Evolutionary conservation across 2,329 filamentous ascomycete genomes (phyloP).

Genomic region (Apiospora malaysiana): DNA sequence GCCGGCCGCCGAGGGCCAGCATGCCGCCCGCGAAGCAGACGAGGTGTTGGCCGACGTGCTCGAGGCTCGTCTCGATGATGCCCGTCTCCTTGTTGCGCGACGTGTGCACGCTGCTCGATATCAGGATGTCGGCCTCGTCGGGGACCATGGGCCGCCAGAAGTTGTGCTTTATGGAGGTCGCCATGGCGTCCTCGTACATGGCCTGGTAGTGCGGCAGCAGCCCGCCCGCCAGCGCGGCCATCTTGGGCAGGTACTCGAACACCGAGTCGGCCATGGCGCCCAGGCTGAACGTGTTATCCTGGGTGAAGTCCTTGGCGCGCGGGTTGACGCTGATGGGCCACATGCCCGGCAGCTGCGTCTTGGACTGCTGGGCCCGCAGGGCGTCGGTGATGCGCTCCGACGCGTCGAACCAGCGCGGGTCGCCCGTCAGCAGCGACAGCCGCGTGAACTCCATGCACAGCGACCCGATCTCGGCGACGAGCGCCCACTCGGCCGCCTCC

Average conservation of each 20-base stretch:
- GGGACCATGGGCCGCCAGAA: slow-evolving; percentile 66
- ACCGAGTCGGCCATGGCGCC: slow-evolving; percentile 46
- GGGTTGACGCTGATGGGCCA: slow-evolving; percentile 72
- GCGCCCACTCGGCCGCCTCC: slow-evolving; percentile 29
- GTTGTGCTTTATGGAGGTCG: slow-evolving; percentile 62
- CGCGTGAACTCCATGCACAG: slow-evolving; percentile 39
- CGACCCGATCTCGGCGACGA: slow-evolving; percentile 38
- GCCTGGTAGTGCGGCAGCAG: slow-evolving; percentile 59
- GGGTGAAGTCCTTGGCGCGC: slow-evolving; percentile 45
- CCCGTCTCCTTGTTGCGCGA: slow-evolving; percentile 36
- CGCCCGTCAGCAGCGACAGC: slow-evolving; percentile 38
- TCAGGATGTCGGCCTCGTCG: slow-evolving; percentile 24
- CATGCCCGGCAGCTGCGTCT: slow-evolving; percentile 56
- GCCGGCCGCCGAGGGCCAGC: slow-evolving; percentile 53
- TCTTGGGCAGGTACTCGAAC: slow-evolving; percentile 60
- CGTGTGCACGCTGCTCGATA: slow-evolving; percentile 49
- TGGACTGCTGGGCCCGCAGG: slow-evolving; percentile 33
- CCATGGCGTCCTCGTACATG: slow-evolving; percentile 68
- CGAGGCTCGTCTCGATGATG: slow-evolving; percentile 37
- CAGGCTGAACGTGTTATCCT: slow-evolving; percentile 41
- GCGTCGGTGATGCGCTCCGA: slow-evolving; percentile 36
- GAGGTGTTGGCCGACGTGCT: slow-evolving; percentile 48
- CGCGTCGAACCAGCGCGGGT: slow-evolving; percentile 40
- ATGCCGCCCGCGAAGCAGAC: slow-evolving; percentile 59
- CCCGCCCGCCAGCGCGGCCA: slow-evolving; percentile 62